These are phyloP conservation scores for Neohortaea acidophila DNA, from an alignment of 495 filamentous ascomycete species.

Conservation along the genomic window DNA sequence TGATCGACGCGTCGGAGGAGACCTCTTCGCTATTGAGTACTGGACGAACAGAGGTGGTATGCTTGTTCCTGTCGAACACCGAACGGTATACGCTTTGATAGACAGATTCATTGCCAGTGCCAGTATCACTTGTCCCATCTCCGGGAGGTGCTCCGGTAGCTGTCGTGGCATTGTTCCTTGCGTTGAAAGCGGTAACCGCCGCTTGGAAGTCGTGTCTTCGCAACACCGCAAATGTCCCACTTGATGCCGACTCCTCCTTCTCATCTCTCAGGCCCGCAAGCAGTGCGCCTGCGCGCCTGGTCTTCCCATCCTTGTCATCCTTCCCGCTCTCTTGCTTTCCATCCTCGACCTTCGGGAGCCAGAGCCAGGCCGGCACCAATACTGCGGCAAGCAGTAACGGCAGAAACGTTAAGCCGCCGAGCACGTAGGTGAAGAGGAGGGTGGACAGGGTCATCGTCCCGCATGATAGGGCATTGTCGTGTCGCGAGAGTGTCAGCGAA, in stretches of 20 bases:
- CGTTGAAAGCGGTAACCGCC: constrained; percentile 8
- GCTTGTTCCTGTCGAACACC: constrained; percentile 72
- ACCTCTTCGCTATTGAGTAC: constrained; percentile 51
- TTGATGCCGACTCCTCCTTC: constrained; percentile 6
- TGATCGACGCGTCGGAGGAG: constrained; percentile 66
- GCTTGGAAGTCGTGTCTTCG: constrained; percentile 48
- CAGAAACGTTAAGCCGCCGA: constrained; percentile 84
- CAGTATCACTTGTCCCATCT: constrained; percentile 39
- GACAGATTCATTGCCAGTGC: constrained; percentile 55
- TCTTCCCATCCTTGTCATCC: neutral
- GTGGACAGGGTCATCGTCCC: constrained; percentile 40
- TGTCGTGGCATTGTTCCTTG: constrained; percentile 48
- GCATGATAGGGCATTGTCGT: too few species aligned
- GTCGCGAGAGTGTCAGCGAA: too few species aligned
- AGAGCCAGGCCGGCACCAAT: constrained; percentile 24
- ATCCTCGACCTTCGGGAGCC: constrained; percentile 8
- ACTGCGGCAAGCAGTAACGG: constrained; percentile 54
- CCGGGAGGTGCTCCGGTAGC: constrained; percentile 69
- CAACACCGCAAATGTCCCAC: constrained; percentile 60
- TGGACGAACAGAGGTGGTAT: constrained; percentile 20
- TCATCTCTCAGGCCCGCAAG: neutral
- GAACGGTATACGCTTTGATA: constrained; percentile 97
- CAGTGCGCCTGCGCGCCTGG: neutral
- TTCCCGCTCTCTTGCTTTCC: neutral
- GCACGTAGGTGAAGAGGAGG: constrained; percentile 61